Evolutionary conservation across 169 alveolate species (phyloP), one percentile per base, ranked within the genome.

Genomic region (Sarcocystis neurona): DNA sequence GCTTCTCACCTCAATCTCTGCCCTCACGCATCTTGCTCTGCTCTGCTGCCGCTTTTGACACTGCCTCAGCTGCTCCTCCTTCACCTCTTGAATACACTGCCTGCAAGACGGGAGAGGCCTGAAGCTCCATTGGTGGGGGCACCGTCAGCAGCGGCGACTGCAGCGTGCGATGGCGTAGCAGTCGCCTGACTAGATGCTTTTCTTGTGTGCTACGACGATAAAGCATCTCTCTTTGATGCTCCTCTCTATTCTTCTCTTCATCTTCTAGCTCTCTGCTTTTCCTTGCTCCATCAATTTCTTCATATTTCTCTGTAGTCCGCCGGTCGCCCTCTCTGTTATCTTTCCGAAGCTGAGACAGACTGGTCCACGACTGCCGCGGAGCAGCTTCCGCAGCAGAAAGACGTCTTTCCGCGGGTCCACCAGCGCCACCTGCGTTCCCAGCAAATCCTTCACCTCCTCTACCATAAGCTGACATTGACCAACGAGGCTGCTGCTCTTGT

Each of bases 291-390:
- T 53, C 30, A 53, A 53, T 15, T 15, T 53, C 66, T 53, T 53
- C 66, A 53, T n/a, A n/a, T 53, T 53, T 53, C 66, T 53, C 23
- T 23, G 12, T 53, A 23, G 23, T 53, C 66, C 66, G 23, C 12
- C 44, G 75, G 43, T 63, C 75, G 39, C 75, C 75, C 20, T 43
- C 75, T 27, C 43, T 43, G 75, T 43, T 63, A 53, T 53, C 66
- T 53, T 53, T 23, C 12, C 12, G 66, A 53, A 23, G 23, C 12
- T 12, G 23, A 53, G 37, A 63, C 30, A 53, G 30, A 41, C 43
- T 15, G 46, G 43, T n/a, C 12, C 6, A 30, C 75, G 43, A 41
- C 27, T 43, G 27, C 43, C 39, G 34, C 10, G 1, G 34, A 12
- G 44, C 75, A 41, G 12, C 27, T 30, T 37, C 44, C 27, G n/a